phyloP scores from a whole-genome alignment of 2,329 filamentous ascomycete genomes.

The Apiospora saccharicola region DNA sequence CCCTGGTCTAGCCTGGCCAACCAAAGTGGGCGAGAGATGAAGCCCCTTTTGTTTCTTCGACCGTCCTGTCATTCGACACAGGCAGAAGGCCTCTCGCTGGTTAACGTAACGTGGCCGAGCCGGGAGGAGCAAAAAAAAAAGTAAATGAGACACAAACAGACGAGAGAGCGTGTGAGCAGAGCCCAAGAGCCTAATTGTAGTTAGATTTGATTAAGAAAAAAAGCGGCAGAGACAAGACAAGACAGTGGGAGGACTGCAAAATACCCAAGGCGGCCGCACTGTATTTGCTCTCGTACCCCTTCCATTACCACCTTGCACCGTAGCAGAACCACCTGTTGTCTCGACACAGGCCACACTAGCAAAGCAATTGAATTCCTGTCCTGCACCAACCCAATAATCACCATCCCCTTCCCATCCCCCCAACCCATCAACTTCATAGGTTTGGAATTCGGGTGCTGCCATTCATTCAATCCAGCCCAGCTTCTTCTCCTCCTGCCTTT shows the following conservation, averaged over 20 bases:
- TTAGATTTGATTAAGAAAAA: constrained; percentile 13
- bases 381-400: constrained; percentile 19
- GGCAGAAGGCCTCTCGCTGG: not conserved
- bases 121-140: constrained; percentile 12
- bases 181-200: not conserved
- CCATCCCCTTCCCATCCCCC: constrained; percentile 14
- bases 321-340: constrained; percentile 18
- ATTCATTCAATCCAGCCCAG: constrained; percentile 21
- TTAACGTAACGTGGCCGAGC: not conserved
- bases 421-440: constrained; percentile 18
- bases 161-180: constrained; percentile 7
- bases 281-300: constrained; percentile 1
- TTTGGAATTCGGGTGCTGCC: constrained; percentile 21
- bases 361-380: constrained; percentile 22
- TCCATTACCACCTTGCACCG: constrained; percentile 12
- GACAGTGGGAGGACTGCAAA: not conserved
- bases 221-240: constrained; percentile 19
- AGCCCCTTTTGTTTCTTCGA: constrained; percentile 20
- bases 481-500: constrained; percentile 22
- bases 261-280: not conserved
- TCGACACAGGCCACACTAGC: constrained; percentile 22
- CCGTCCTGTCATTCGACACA: not conserved
- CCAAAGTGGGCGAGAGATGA: constrained; percentile 20
- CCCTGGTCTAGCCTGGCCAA: constrained; percentile 19
- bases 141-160: constrained; percentile 13